A percentile compares a stretch with the other conserved stretches of the same genome.
Conservation (phyloP, 768 basidiomycete genomes). For the Coprinellus micaceus region DNA sequence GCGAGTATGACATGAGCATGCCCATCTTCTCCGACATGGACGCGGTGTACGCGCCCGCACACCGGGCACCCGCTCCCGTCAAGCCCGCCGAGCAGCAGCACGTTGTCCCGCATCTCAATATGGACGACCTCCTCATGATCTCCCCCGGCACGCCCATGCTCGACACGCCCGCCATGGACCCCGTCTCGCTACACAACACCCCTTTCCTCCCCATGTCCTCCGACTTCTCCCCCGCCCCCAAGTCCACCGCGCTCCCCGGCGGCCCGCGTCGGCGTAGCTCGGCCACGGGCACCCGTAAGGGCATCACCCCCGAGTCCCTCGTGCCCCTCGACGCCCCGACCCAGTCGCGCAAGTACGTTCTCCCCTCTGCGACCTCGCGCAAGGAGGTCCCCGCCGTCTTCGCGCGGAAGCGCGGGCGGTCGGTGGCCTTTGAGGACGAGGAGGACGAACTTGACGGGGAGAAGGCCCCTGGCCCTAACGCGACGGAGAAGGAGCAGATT, state of each 20-base stretch:
- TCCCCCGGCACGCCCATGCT: slow-evolving; percentile 34
- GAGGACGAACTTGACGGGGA: slow-evolving; percentile 42
- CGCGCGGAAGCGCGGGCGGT: slow-evolving; percentile 57
- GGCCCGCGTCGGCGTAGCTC: slow-evolving; percentile 25
- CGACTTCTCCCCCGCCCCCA: background rate
- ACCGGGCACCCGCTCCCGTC: background rate
- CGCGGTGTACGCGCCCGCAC: slow-evolving; percentile 1
- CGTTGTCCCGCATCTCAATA: slow-evolving; percentile 11
- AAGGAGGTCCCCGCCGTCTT: slow-evolving; percentile 70
- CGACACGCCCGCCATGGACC: slow-evolving; percentile 44
- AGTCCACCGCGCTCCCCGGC: slow-evolving; percentile 11
- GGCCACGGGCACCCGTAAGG: slow-evolving; percentile 71
- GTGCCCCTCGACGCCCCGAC: slow-evolving; percentile 74
- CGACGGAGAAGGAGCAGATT: slow-evolving; percentile 59
- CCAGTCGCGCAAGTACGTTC: slow-evolving; percentile 63
- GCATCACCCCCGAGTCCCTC: slow-evolving; percentile 56
- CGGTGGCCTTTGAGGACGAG: slow-evolving; percentile 42
- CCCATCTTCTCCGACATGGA: slow-evolving; percentile 21
- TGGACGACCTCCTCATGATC: slow-evolving; percentile 38
- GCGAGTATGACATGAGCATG: slow-evolving; percentile 14
- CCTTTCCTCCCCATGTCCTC: slow-evolving; percentile 19
- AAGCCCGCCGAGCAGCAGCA: slow-evolving; percentile 10
- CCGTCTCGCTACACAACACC: slow-evolving; percentile 31
- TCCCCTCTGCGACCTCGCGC: slow-evolving; percentile 65
- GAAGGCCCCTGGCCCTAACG: slow-evolving; percentile 31